A percentile compares a stretch with the other conserved stretches of the same genome.
Conservation (phyloP, 176 grass and related monocot genomes). For the Alloteropsis semialata region DNA sequence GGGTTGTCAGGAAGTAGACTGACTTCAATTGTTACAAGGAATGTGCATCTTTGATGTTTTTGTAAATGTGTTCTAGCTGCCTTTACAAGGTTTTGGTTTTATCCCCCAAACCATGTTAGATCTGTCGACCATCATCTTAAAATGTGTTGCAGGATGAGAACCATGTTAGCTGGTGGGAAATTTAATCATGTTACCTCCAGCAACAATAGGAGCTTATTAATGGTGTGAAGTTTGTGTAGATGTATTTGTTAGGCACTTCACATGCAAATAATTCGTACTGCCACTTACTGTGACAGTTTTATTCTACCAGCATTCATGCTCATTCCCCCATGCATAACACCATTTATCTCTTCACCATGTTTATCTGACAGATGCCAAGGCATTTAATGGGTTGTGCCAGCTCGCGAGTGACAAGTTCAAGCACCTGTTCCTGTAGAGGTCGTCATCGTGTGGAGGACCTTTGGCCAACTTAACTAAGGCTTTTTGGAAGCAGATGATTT, state of each 20-base stretch:
- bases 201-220: neutral
- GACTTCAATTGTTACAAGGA: neutral
- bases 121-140: neutral
- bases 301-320: neutral
- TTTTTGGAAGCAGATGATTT: neutral
- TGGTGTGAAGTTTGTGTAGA: neutral
- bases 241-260: neutral
- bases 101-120: neutral
- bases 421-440: constrained; percentile 66
- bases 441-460: constrained; percentile 10
- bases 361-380: constrained; percentile 44
- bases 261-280: neutral
- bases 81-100: neutral
- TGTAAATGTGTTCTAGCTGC: neutral
- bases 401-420: constrained; percentile 68
- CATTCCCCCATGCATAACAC: neutral
- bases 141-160: neutral
- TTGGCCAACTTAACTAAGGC: constrained; percentile 1
- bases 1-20: neutral
- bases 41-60: neutral
- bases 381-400: constrained; percentile 77
- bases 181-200: neutral
- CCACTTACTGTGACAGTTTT: neutral
- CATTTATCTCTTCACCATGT: constrained; percentile 21
- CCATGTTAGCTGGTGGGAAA: neutral